These are phyloP conservation scores for Candida nitratophila DNA, from an alignment of 805 yeast genomes.

Conservation along the genomic window DNA sequence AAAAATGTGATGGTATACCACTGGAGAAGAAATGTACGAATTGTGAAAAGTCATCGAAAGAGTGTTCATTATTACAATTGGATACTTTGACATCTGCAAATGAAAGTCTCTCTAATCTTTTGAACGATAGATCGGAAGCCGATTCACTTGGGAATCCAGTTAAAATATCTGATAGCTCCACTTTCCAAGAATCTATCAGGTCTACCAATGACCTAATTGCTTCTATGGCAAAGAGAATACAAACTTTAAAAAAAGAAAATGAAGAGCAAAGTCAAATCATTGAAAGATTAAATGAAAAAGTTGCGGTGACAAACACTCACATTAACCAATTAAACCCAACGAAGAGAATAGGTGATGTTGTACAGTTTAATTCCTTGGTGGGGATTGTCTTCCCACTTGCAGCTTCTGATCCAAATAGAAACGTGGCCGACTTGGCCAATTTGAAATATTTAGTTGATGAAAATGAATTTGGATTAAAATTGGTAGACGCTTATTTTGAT, in stretches of 20 bases:
- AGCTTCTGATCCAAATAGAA: no score
- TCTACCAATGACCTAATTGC: background rate
- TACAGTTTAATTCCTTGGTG: background rate
- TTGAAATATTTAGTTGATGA: constrained; percentile 4
- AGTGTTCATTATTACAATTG: constrained; percentile 25
- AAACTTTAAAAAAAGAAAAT: background rate
- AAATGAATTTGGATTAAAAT: constrained; percentile 5
- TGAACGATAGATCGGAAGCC: background rate
- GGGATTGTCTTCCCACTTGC: background rate
- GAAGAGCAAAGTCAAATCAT: background rate
- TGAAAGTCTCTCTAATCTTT: background rate
- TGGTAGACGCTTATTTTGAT: constrained; percentile 7
- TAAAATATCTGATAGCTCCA: background rate
- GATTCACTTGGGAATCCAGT: no score
- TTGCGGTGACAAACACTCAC: background rate
- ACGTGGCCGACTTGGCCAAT: background rate
- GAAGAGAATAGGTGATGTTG: background rate
- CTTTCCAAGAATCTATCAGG: background rate
- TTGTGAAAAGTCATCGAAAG: background rate
- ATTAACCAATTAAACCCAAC: background rate
- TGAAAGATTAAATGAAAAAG: background rate
- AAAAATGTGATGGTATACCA: constrained; percentile 1
- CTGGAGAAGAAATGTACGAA: background rate
- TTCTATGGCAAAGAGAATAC: background rate
- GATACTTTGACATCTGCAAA: constrained; percentile 53